phyloP scores from a whole-genome alignment of 176 grass and related monocot genomes.

The Metroxylon sagu region DNA sequence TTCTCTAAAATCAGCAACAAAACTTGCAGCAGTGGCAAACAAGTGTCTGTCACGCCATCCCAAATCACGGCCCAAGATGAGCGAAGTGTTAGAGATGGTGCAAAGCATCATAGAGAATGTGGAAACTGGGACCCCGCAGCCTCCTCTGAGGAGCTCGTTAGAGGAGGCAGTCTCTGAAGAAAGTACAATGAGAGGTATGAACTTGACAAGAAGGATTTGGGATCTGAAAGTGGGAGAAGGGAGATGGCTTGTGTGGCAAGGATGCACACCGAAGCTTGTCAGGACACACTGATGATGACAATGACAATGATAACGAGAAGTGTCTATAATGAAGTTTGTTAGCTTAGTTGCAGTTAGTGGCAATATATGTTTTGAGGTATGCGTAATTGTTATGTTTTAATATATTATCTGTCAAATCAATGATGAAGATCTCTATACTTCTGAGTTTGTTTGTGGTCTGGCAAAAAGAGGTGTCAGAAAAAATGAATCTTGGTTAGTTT shows the following conservation, averaged over 20 bases:
- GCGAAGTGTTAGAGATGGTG: slow-evolving; percentile 79
- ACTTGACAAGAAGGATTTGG: slow-evolving; percentile 46
- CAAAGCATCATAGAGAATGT: slow-evolving; percentile 57
- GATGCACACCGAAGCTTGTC: slow-evolving; percentile 66
- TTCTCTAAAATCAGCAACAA: slow-evolving; percentile 43
- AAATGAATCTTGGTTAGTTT: too few species aligned
- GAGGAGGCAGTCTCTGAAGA: slow-evolving; percentile 24
- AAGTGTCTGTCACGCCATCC: slow-evolving; percentile 64
- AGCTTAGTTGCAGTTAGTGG: too few species aligned
- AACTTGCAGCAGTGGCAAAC: slow-evolving; percentile 64
- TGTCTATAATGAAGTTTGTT: too few species aligned
- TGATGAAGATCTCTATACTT: too few species aligned
- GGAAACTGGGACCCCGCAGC: slow-evolving; percentile 42
- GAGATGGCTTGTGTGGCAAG: slow-evolving; percentile 48
- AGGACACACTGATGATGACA: slow-evolving; percentile 45
- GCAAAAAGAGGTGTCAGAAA: too few species aligned
- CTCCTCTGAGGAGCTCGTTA: slow-evolving; percentile 20
- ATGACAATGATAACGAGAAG: too few species aligned
- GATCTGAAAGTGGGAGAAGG: slow-evolving; percentile 48
- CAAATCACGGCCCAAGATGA: slow-evolving; percentile 77
- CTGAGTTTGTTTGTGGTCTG: too few species aligned
- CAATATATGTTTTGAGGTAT: too few species aligned
- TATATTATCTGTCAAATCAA: too few species aligned
- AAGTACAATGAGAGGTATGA: slow-evolving; percentile 37
- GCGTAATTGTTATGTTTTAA: too few species aligned